Evolutionary conservation across 2,329 filamentous ascomycete genomes (phyloP).

Genomic region (Drechslerella coelobrocha): DNA sequence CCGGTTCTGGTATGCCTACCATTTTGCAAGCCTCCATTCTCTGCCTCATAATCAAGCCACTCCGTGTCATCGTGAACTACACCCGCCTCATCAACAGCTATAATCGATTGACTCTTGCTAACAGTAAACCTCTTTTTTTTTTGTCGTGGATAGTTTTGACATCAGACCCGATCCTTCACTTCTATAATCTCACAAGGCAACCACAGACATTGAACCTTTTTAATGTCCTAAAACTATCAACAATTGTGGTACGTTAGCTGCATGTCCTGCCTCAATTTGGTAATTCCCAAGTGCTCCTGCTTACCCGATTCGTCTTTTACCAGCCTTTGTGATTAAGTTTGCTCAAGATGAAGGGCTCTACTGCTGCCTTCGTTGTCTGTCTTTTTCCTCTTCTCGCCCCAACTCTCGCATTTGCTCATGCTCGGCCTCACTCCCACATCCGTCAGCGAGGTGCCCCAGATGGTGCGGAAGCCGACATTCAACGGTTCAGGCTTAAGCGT

Average conservation of each 20-base stretch:
- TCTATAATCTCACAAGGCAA: constrained; percentile 11
- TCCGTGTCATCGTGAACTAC: not conserved
- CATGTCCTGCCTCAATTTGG: not conserved
- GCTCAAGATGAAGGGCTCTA: constrained; percentile 46
- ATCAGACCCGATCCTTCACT: constrained; percentile 29
- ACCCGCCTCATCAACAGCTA: too few species aligned
- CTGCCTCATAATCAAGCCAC: not conserved
- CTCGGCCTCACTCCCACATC: constrained; percentile 34
- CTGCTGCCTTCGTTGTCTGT: constrained; percentile 36
- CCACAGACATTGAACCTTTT: constrained; percentile 43
- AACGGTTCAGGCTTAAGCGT: constrained; percentile 35
- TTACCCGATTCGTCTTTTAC: constrained; percentile 9
- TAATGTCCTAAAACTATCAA: constrained; percentile 43
- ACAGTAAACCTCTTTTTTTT: too few species aligned
- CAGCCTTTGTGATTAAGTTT: constrained; percentile 13
- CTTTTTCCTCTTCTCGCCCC: constrained; percentile 44
- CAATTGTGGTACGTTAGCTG: constrained; percentile 7
- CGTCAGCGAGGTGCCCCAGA: constrained; percentile 12
- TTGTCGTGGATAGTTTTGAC: not conserved
- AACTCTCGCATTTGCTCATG: constrained; percentile 40
- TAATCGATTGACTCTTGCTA: too few species aligned
- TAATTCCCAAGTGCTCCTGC: constrained; percentile 6
- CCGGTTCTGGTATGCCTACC: constrained; percentile 9
- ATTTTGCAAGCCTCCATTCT: not conserved
- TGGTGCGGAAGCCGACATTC: constrained; percentile 13